Conservation (phyloP, 345 rosid species). For the Nasturtium officinale region DNA sequence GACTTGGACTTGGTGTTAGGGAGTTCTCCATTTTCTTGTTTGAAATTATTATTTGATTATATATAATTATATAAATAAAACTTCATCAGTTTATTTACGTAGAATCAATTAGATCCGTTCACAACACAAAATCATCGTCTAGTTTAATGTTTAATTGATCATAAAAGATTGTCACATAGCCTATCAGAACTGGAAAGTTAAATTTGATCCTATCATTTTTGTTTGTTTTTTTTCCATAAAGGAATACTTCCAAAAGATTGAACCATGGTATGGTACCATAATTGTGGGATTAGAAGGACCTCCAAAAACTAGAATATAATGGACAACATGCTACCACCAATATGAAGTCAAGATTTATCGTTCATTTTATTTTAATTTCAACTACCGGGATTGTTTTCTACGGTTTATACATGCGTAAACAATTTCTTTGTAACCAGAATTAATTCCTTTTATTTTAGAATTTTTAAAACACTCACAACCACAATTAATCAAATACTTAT, state of each 20-base stretch:
- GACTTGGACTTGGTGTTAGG: constrained; percentile 40
- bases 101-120: background rate
- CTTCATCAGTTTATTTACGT: background rate
- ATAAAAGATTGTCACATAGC: background rate
- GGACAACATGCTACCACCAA: constrained; percentile 33
- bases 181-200: background rate
- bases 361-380: background rate
- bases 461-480: constrained; percentile 13
- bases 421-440: background rate
- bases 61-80: background rate
- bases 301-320: constrained; percentile 25
- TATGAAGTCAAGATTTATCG: constrained; percentile 11
- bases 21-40: constrained; percentile 30
- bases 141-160: background rate
- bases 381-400: background rate
- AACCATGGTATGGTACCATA: background rate
- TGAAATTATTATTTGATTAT: constrained; percentile 7
- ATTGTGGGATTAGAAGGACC: constrained; percentile 21
- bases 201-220: background rate
- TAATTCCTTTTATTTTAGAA: background rate
- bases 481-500: background rate
- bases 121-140: background rate
- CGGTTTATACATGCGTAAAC: background rate
- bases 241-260: background rate
- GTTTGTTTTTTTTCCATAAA: background rate